Evolutionary conservation across 805 yeast genomes (phyloP).

Genomic region (Kazachstania kunashirensis): DNA sequence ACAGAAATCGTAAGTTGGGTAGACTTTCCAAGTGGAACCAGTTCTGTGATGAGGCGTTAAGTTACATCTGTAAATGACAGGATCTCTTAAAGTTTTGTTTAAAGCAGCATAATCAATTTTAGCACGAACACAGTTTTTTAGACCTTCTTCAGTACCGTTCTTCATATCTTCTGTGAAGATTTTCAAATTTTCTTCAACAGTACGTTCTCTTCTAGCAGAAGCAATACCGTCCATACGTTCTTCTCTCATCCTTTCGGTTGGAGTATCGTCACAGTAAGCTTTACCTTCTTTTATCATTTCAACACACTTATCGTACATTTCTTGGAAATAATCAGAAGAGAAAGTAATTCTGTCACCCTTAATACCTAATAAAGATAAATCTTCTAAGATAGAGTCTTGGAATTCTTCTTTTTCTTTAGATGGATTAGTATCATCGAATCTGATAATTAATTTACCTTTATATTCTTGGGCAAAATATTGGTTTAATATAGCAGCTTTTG

Average conservation of each 20-base stretch:
- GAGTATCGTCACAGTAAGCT: conserved; percentile 97
- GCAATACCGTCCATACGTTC: conserved; percentile 97
- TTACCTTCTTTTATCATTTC: conserved; percentile 88
- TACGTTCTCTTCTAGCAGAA: conserved; percentile 82
- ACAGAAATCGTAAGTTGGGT: conserved; percentile 98
- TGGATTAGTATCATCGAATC: conserved; percentile 98
- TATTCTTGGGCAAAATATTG: conserved; percentile 93
- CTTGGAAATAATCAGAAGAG: conserved; percentile 88
- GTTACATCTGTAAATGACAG: conserved; percentile 95
- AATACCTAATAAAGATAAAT: conserved; percentile 80
- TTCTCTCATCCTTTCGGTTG: conserved; percentile 90
- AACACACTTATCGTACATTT: conserved; percentile 81
- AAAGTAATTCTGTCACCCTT: conserved; percentile 82
- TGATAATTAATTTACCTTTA: conserved; percentile 90
- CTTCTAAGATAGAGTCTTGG: conserved; percentile 90
- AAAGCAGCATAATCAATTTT: conserved; percentile 85
- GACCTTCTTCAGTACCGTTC: conserved; percentile 86
- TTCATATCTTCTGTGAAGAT: conserved; percentile 88
- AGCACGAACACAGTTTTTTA: conserved; percentile 90
- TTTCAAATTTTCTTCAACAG: conserved; percentile 83
- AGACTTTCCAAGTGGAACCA: conserved; percentile 85
- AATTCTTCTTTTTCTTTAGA: conserved; percentile 92
- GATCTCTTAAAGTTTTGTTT: conserved; percentile 95
- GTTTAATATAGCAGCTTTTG: conserved; percentile 94
- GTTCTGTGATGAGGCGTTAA: conserved; percentile 97